These are phyloP conservation scores for Saussurea involucrata DNA, from an alignment of 129 eudicot genomes.

Conservation along the genomic window DNA sequence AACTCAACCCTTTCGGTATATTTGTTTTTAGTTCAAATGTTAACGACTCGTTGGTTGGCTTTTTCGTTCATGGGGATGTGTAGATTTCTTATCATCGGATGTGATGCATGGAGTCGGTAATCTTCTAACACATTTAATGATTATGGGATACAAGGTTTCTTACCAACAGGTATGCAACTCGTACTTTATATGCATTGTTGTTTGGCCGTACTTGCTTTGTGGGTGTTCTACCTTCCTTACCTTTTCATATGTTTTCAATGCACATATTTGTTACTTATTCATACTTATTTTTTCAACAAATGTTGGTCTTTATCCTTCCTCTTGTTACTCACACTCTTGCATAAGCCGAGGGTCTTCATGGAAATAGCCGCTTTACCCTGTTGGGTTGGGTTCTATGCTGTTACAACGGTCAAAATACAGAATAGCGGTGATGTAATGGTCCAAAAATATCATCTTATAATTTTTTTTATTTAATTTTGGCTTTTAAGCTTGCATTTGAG, in stretches of 20 bases:
- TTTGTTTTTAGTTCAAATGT: not conserved
- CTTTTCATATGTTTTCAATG: not conserved
- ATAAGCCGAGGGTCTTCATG: too few species aligned
- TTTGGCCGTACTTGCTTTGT: not conserved
- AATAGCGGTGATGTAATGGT: too few species aligned
- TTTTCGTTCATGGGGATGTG: slow-evolving; percentile 13
- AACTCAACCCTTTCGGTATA: too few species aligned
- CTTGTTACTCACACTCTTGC: too few species aligned
- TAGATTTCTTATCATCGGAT: slow-evolving; percentile 80
- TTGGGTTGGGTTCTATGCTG: too few species aligned
- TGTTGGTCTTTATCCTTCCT: not conserved
- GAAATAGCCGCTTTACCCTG: too few species aligned
- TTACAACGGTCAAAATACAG: too few species aligned
- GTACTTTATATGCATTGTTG: not conserved
- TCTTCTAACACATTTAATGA: slow-evolving; percentile 75
- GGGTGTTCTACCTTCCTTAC: too few species aligned
- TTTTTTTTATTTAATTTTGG: not conserved
- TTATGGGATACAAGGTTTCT: slow-evolving; percentile 84
- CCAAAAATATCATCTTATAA: too few species aligned
- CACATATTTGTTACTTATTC: too few species aligned
- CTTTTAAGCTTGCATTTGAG: not conserved
- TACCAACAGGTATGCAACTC: slow-evolving; percentile 63
- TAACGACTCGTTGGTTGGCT: not conserved
- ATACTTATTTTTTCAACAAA: not conserved
- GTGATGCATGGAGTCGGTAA: slow-evolving; percentile 99